A percentile compares a stretch with the other conserved stretches of the same genome.
phyloP scores from a whole-genome alignment of 352 stramenopile species.

The Globisporangium megalacanthum region DNA sequence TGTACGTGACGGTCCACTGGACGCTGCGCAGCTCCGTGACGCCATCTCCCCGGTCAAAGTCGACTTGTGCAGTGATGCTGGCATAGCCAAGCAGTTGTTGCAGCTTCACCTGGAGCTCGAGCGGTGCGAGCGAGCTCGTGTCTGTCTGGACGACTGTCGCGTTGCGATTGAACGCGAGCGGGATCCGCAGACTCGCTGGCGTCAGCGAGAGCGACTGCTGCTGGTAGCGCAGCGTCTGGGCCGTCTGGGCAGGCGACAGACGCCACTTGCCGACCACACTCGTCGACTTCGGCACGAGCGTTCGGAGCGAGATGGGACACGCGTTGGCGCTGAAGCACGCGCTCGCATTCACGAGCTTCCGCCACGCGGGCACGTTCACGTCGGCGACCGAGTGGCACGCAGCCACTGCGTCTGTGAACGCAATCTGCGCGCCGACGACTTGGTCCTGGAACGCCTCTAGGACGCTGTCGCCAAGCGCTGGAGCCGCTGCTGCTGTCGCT shows the following conservation, averaged over 20 bases:
- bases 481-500: not conserved
- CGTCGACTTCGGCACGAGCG: conserved; percentile 25
- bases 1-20: conserved; percentile 30
- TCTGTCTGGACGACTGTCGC: conserved; percentile 10
- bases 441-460: conserved; percentile 30
- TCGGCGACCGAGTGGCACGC: conserved; percentile 24
- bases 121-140: conserved; percentile 18
- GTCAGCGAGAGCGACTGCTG: conserved; percentile 19
- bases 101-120: conserved; percentile 18
- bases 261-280: conserved; percentile 31
- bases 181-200: no score
- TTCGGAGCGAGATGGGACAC: conserved; percentile 34
- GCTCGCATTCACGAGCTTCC: conserved; percentile 42
- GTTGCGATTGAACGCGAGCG: conserved; percentile 14
- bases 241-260: conserved; percentile 13
- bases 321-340: conserved; percentile 38
- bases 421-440: conserved; percentile 19
- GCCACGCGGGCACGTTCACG: conserved; percentile 31
- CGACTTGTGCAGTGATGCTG: conserved; percentile 31
- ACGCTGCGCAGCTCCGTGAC: conserved; percentile 10
- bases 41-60: conserved; percentile 13
- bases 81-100: conserved; percentile 30
- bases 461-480: conserved; percentile 26
- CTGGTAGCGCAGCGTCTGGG: conserved; percentile 35
- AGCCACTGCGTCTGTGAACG: conserved; percentile 25